These are phyloP conservation scores for Kodamaea anthophila DNA, from an alignment of 1,139 yeast genomes.

Conservation along the genomic window DNA sequence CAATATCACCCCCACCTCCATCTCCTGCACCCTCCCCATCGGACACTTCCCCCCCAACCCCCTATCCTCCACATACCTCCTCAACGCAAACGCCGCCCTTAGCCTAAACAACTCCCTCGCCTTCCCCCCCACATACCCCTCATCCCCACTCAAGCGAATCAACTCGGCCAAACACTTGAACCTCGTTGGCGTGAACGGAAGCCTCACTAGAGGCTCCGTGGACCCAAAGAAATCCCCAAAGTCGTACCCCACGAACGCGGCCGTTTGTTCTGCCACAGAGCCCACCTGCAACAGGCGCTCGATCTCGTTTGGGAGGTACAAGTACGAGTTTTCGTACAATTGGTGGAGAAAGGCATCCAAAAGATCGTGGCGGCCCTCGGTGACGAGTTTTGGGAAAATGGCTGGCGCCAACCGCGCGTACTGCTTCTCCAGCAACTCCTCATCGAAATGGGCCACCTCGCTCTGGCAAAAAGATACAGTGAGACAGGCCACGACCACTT, in stretches of 20 bases:
- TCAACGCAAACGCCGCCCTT: slow-evolving; percentile 28
- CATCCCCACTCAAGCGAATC: slow-evolving; percentile 19
- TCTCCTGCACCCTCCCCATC: slow-evolving; percentile 30
- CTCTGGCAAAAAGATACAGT: slow-evolving; percentile 33
- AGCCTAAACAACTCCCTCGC: slow-evolving; percentile 22
- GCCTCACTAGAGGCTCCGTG: slow-evolving; percentile 21
- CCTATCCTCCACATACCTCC: slow-evolving; percentile 32
- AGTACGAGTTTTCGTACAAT: slow-evolving; percentile 36
- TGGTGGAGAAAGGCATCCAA: slow-evolving; percentile 34
- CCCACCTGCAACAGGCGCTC: slow-evolving; percentile 17
- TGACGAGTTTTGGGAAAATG: slow-evolving; percentile 34
- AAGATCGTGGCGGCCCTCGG: slow-evolving; percentile 18
- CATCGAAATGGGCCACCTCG: slow-evolving; percentile 26
- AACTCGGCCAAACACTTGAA: slow-evolving; percentile 29
- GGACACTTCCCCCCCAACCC: slow-evolving; percentile 27
- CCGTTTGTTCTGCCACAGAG: slow-evolving; percentile 9
- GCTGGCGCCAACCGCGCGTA: slow-evolving; percentile 38
- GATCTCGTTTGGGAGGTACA: slow-evolving; percentile 43
- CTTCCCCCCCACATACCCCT: slow-evolving; percentile 14
- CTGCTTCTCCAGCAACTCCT: slow-evolving; percentile 42
- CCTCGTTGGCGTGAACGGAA: slow-evolving; percentile 23
- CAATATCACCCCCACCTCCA: slow-evolving; percentile 25
- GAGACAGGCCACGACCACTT: slow-evolving; percentile 35
- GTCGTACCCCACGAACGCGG: slow-evolving; percentile 17
- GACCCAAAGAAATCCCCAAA: slow-evolving; percentile 29